phyloP scores from a whole-genome alignment of 306 rosid species.

The Rosa multiflora region DNA sequence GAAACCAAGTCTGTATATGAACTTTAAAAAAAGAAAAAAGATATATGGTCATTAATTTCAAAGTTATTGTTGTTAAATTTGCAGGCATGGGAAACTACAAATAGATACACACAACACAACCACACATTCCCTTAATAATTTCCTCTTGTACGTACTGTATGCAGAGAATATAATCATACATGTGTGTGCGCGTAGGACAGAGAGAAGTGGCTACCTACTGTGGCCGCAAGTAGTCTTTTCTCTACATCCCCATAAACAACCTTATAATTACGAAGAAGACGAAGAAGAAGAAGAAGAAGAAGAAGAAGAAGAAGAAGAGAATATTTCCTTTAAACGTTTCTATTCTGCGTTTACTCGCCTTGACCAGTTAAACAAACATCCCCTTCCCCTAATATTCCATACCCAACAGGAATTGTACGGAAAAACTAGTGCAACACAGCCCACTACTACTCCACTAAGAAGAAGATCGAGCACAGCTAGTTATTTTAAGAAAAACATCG shows the following conservation, averaged over 20 bases:
- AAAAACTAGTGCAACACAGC: not conserved
- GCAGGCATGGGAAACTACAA: not conserved
- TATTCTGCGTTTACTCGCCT: slow-evolving; percentile 41
- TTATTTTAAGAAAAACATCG: not conserved
- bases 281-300: not conserved
- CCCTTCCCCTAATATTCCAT: slow-evolving; percentile 8
- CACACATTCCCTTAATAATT: slow-evolving; percentile 14
- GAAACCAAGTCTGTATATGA: not conserved
- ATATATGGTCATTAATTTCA: not conserved
- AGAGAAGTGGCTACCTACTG: slow-evolving; percentile 26
- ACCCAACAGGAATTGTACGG: not conserved
- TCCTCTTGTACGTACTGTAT: slow-evolving; percentile 29
- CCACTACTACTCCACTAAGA: slow-evolving; percentile 8
- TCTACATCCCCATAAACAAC: slow-evolving; percentile 10
- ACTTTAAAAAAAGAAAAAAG: not conserved
- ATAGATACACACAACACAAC: slow-evolving; percentile 4
- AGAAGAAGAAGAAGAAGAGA: not conserved
- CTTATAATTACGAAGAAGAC: slow-evolving; percentile 12
- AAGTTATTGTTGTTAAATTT: not conserved
- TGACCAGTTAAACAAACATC: slow-evolving; percentile 47
- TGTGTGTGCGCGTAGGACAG: slow-evolving; percentile 40
- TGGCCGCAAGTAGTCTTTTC: slow-evolving; percentile 10
- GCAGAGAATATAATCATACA: slow-evolving; percentile 25
- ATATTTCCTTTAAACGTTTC: slow-evolving; percentile 29
- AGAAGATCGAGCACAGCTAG: slow-evolving; percentile 4